These are phyloP conservation scores for Fusarium temperatum DNA, from an alignment of 2,329 filamentous ascomycete species.

Conservation along the genomic window DNA sequence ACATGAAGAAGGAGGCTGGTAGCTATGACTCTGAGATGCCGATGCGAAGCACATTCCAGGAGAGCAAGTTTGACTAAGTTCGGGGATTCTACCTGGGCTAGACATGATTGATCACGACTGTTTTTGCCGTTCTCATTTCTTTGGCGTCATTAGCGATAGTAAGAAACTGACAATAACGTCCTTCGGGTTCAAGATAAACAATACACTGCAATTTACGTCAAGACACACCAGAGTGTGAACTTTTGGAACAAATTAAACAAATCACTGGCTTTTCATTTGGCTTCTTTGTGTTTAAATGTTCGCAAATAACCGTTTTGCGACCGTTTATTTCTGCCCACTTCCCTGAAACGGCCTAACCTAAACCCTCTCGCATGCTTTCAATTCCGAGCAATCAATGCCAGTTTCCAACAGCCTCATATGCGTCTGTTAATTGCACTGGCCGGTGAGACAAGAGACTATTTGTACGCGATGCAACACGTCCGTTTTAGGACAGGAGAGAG, in stretches of 20 bases:
- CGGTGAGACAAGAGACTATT: too few relatives aligned
- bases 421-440: not conserved
- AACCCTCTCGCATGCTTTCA: not conserved
- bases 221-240: not conserved
- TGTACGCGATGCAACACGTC: not conserved
- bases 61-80: slow-evolving; percentile 22
- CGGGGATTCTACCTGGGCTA: not conserved
- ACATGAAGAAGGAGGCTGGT: slow-evolving; percentile 53
- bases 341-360: not conserved
- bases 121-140: not conserved
- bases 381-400: not conserved
- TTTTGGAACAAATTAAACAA: not conserved
- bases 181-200: not conserved
- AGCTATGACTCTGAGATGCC: slow-evolving; percentile 47
- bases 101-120: not conserved
- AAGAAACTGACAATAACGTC: not conserved
- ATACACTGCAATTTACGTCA: not conserved
- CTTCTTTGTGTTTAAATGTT: not conserved
- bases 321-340: not conserved
- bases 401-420: not conserved
- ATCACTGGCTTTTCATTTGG: too few relatives aligned
- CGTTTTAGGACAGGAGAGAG: too few relatives aligned
- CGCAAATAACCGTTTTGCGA: not conserved
- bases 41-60: slow-evolving; percentile 47
- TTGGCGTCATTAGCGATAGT: not conserved